A percentile compares a stretch with the other conserved stretches of the same genome.
Evolutionary conservation across 768 basidiomycete genomes (phyloP).

Genomic region (Boletus insuetus): DNA sequence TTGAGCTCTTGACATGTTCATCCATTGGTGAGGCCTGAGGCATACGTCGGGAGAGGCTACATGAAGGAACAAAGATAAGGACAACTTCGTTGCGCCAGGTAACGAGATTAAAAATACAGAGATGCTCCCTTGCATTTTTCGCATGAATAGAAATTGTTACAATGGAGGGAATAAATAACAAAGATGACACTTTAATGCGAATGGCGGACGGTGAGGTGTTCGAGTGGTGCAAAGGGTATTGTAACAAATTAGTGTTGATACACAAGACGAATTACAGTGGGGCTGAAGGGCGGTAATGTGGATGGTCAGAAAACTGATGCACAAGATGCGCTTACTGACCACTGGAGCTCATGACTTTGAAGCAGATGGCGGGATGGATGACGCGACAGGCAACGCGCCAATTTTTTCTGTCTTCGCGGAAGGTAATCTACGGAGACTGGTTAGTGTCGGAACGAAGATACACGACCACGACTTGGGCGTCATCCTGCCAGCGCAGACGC

Average conservation of each 20-base stretch:
- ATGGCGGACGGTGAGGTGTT: not conserved
- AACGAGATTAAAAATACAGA: not conserved
- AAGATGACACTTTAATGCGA: not conserved
- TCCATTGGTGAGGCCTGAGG: too few relatives aligned
- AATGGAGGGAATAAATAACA: not conserved
- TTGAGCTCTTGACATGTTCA: too few relatives aligned
- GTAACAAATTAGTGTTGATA: not conserved
- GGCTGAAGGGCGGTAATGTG: too few relatives aligned
- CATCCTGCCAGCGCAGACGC: not conserved
- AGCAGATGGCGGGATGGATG: conserved; percentile 7
- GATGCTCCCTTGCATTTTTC: not conserved
- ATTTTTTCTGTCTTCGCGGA: conserved; percentile 10
- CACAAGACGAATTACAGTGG: too few relatives aligned
- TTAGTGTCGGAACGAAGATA: conserved; percentile 3
- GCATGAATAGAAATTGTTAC: not conserved
- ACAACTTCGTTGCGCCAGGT: not conserved
- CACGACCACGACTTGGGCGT: not conserved
- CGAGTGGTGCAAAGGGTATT: not conserved
- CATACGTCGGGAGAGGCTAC: too few relatives aligned
- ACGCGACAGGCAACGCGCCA: conserved; percentile 11
- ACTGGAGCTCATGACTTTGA: conserved; percentile 14
- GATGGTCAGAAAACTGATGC: not conserved
- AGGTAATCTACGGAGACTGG: conserved; percentile 8
- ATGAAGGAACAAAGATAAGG: not conserved
- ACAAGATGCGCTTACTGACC: not conserved